phyloP scores from a whole-genome alignment of 1,284 basidiomycete species.

The Fistulinella cinereoalba region DNA sequence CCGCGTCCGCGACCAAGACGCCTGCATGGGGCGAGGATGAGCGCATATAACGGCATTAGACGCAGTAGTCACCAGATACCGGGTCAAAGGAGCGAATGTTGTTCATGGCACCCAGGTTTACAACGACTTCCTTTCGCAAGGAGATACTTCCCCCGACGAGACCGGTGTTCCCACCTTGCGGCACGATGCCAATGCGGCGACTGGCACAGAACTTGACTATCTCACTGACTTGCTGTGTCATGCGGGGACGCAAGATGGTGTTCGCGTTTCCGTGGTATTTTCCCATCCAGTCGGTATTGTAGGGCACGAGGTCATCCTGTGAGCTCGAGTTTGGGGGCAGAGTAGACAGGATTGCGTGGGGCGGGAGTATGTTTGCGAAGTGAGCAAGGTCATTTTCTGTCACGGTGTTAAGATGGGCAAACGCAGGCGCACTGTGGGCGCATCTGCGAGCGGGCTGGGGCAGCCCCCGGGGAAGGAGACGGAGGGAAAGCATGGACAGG shows the following conservation, averaged over 20 bases:
- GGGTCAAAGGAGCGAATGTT: slow-evolving; percentile 90
- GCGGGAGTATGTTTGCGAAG: slow-evolving; percentile 59
- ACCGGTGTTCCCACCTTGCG: slow-evolving; percentile 98
- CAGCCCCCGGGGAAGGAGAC: background rate
- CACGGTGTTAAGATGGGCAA: slow-evolving; percentile 43
- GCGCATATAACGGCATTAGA: slow-evolving; percentile 9
- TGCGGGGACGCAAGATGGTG: slow-evolving; percentile 87
- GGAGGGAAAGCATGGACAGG: background rate
- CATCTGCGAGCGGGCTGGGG: slow-evolving; percentile 8
- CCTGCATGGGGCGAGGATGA: slow-evolving; percentile 39
- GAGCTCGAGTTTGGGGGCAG: slow-evolving; percentile 47
- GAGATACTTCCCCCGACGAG: slow-evolving; percentile 97
- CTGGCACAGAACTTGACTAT: slow-evolving; percentile 85
- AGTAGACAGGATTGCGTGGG: slow-evolving; percentile 62
- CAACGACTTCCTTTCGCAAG: slow-evolving; percentile 83
- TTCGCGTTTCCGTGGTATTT: slow-evolving; percentile 86
- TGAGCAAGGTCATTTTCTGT: slow-evolving; percentile 57
- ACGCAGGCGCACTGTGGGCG: slow-evolving; percentile 17
- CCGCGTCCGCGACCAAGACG: slow-evolving; percentile 80
- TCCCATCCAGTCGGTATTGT: slow-evolving; percentile 97
- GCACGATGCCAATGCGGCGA: slow-evolving; percentile 82
- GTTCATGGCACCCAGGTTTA: slow-evolving; percentile 83
- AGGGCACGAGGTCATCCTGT: slow-evolving; percentile 71
- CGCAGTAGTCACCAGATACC: slow-evolving; percentile 64
- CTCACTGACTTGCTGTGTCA: slow-evolving; percentile 83